Conservation (phyloP, 2,329 filamentous ascomycete species). For the Neurospora crassa region DNA sequence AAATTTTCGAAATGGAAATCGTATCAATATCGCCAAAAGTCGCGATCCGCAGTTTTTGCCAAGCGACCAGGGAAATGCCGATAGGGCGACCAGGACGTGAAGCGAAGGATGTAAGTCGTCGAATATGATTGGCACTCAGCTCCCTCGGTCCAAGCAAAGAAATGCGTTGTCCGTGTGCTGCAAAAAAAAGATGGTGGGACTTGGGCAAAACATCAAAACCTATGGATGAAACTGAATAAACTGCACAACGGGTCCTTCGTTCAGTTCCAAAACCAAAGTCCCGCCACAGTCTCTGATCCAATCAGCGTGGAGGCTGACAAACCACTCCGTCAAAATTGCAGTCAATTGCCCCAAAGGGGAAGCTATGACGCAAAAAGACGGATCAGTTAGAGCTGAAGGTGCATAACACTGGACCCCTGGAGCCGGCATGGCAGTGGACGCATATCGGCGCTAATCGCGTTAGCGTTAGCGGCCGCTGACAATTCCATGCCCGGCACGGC, state of each 20-base stretch:
- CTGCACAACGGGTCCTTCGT: neutral
- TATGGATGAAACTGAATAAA: neutral
- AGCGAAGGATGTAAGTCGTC: neutral
- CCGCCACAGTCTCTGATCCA: neutral
- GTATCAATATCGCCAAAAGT: neutral
- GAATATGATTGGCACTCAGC: neutral
- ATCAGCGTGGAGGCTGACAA: neutral
- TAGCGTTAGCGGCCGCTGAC: neutral
- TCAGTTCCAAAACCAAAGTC: neutral
- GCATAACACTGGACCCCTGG: neutral
- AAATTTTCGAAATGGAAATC: neutral
- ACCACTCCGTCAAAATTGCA: neutral
- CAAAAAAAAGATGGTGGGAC: neutral
- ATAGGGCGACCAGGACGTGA: neutral
- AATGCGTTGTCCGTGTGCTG: neutral
- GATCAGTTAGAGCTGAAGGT: neutral
- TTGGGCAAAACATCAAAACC: neutral
- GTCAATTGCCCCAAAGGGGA: constrained; percentile 8
- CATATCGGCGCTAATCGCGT: neutral
- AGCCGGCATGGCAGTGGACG: neutral
- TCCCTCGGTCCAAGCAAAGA: neutral
- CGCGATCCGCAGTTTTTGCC: neutral
- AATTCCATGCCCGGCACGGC: neutral
- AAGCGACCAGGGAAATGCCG: neutral
- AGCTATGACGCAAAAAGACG: constrained; percentile 16